Conservation (phyloP, 2,329 filamentous ascomycete species). For the Colletotrichum scovillei region DNA sequence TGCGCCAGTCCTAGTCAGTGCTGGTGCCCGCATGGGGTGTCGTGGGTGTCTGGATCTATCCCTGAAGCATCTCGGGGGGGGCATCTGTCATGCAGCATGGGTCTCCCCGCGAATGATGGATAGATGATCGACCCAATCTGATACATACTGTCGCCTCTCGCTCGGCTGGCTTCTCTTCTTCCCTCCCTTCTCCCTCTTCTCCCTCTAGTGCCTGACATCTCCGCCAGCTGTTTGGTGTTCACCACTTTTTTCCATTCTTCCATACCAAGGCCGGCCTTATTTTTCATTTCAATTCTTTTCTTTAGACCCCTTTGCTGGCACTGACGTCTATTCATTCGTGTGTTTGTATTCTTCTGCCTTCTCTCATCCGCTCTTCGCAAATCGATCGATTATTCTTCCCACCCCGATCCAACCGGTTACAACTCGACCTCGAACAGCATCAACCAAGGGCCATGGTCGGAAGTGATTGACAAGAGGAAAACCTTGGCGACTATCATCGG, state of each 20-base stretch:
- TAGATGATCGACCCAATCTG: constrained; percentile 37
- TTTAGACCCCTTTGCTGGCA: constrained; percentile 34
- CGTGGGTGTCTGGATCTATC: constrained; percentile 34
- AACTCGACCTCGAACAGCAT: background rate
- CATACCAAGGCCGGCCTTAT: constrained; percentile 36
- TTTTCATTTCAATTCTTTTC: constrained; percentile 29
- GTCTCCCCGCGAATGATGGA: constrained; percentile 35
- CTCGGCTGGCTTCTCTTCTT: constrained; percentile 20
- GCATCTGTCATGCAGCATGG: constrained; percentile 36
- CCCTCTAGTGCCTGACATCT: constrained; percentile 15
- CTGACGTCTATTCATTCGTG: constrained; percentile 20
- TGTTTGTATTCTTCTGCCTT: background rate
- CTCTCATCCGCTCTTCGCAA: background rate
- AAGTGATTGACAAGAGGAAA: constrained; percentile 27
- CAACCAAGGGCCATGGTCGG: constrained; percentile 29
- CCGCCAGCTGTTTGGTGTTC: constrained; percentile 23
- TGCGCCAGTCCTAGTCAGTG: constrained; percentile 36
- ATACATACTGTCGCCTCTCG: constrained; percentile 38
- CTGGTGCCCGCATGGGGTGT: constrained; percentile 34
- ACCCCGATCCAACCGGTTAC: background rate
- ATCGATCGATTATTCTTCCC: background rate
- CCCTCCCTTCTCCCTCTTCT: constrained; percentile 25
- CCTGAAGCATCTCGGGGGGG: constrained; percentile 29
- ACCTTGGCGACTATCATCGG: constrained; percentile 30
- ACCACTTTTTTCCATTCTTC: constrained; percentile 27